These are phyloP conservation scores for Metschnikowia aberdeeniae DNA, from an alignment of 805 yeast species.

Conservation along the genomic window DNA sequence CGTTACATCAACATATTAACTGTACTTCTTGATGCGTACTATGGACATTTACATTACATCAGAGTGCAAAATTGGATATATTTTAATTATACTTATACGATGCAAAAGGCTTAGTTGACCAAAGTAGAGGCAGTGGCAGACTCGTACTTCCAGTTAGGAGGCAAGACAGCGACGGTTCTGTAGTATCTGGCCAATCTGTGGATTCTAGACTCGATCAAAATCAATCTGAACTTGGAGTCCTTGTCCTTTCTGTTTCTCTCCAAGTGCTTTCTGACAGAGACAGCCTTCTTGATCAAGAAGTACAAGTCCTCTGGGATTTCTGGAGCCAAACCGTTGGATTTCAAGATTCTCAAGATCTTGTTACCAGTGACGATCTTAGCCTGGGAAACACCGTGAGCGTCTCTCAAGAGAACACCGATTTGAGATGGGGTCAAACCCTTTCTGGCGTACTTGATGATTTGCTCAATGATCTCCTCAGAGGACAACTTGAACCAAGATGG, in stretches of 20 bases:
- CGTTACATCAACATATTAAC: neutral
- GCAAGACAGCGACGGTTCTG: conserved; percentile 98
- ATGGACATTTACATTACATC: neutral
- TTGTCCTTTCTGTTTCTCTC: conserved; percentile 99
- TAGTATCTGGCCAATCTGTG: conserved; percentile 99
- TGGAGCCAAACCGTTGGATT: conserved; percentile 99
- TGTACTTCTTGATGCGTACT: too few species aligned
- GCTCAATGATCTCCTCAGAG: conserved; percentile 94
- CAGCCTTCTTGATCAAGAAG: conserved; percentile 99
- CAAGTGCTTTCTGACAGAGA: conserved; percentile 98
- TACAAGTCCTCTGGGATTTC: conserved; percentile 99
- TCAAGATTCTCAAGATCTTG: conserved; percentile 98
- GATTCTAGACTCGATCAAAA: conserved; percentile 99
- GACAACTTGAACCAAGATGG: conserved; percentile 99
- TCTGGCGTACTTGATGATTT: conserved; percentile 98
- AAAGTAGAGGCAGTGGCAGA: conserved; percentile 99
- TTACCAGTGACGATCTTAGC: conserved; percentile 96
- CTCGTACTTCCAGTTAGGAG: conserved; percentile 99
- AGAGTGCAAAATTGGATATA: conserved; percentile 4
- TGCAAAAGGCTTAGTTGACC: conserved; percentile 72
- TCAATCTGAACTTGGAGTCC: conserved; percentile 99
- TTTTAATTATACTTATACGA: conserved; percentile 1
- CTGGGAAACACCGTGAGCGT: conserved; percentile 99
- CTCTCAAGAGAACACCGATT: conserved; percentile 99
- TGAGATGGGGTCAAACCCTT: conserved; percentile 99